Evolutionary conservation across 2,329 filamentous ascomycete genomes (phyloP), one percentile per base, ranked within the genome.

Genomic region (Aspergillus costaricaensis): DNA sequence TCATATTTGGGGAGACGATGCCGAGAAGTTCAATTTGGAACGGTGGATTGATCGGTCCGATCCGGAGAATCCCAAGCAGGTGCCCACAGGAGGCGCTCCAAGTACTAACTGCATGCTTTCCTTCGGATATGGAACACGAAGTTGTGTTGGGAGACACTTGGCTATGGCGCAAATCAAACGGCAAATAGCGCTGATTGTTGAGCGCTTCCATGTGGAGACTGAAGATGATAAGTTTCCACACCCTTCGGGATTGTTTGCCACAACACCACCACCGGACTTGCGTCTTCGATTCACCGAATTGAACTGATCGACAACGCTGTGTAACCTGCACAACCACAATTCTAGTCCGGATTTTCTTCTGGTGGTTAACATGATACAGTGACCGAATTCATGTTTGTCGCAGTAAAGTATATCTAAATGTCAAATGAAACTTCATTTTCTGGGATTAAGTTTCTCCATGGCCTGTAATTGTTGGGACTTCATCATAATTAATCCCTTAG

Each of bases 1-100:
- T 30, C 75, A 79, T 1, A 80, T 91, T 14, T 96, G 92, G 92
- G 92, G 92, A 0, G 73, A 80, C 0, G 88, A 92, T 67, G 90
- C 91, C 0, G 76, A 76, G 27, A 80, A 84, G 52, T 96, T 96
- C 80, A 85, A 89, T 52, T 91, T 91, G 0, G 90, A 91, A 25
- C 81, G 90, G 27, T 92, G 89, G 89, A 80, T 87, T 67, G 80
- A 64, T 89, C 43, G 32, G 0, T 94, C 74, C 90, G 91, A 0
- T n/a, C 27, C 58, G 5, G 30, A 58, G 6, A 59, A 25, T 14
- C 51, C 52, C 27, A 38, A n/a, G n/a, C 25, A 30, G 3, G 21
- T 9, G 6, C 30, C 51, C 7, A 21, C 25, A 4, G 57, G 57
- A 3, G 57, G 57, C 2, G 52, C 57, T 15, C 32, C 51, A 0